phyloP scores from a whole-genome alignment of 2,329 filamentous ascomycete genomes.

The Pseudogymnoascus sp. region DNA sequence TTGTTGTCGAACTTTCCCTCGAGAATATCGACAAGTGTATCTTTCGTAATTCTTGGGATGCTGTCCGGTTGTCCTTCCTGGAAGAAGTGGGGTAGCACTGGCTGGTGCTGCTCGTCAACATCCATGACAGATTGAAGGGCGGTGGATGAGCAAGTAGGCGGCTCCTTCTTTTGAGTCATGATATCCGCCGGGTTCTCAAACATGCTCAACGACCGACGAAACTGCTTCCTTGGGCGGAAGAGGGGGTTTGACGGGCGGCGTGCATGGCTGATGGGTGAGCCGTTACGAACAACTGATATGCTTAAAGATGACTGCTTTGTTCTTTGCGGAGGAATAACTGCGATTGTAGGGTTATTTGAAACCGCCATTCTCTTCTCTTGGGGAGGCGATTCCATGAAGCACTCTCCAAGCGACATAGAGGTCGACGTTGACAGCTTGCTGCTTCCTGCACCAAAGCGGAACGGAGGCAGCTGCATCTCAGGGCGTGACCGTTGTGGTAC shows the following conservation, averaged over 20 bases:
- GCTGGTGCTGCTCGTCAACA: conserved; percentile 65
- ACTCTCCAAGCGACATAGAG: conserved; percentile 66
- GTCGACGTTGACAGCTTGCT: conserved; percentile 42
- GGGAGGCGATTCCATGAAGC: conserved; percentile 69
- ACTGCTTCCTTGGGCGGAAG: conserved; percentile 74
- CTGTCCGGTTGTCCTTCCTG: conserved; percentile 73
- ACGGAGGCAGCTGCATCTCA: conserved; percentile 60
- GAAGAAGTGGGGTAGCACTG: conserved; percentile 74
- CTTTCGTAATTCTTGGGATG: conserved; percentile 76
- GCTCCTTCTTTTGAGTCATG: conserved; percentile 66
- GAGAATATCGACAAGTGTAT: conserved; percentile 77
- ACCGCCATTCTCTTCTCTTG: conserved; percentile 57
- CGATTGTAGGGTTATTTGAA: conserved; percentile 48
- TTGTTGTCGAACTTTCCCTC: conserved; percentile 70
- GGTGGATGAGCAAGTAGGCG: conserved; percentile 36
- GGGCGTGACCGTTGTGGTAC: conserved; percentile 51
- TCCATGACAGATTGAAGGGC: conserved; percentile 71
- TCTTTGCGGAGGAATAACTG: conserved; percentile 50
- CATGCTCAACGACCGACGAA: conserved; percentile 92
- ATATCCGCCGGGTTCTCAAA: conserved; percentile 87
- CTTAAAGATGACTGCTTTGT: conserved; percentile 42
- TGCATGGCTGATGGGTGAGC: conserved; percentile 61
- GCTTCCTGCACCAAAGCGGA: conserved; percentile 58
- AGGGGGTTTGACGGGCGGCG: conserved; percentile 66
- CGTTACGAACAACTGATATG: conserved; percentile 45